These are phyloP conservation scores for Luffa acutangula DNA, from an alignment of 306 rosid genomes.

Conservation along the genomic window DNA sequence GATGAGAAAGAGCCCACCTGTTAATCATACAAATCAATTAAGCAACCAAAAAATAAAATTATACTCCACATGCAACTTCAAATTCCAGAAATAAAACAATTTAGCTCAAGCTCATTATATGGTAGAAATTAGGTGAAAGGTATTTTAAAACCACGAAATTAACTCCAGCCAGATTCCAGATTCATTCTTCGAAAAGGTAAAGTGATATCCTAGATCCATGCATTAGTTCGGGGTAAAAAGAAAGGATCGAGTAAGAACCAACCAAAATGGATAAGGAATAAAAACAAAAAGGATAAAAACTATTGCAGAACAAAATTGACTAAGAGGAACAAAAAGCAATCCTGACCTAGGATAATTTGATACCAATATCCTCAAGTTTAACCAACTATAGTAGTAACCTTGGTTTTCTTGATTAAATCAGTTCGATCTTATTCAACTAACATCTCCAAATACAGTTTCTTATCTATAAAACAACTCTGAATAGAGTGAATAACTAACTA, in stretches of 20 bases:
- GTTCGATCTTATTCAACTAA: not conserved
- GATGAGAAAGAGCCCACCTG: slow-evolving; percentile 98
- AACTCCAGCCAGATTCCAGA: not conserved
- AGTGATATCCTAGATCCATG: not conserved
- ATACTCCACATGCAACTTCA: not conserved
- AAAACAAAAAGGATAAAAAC: not conserved
- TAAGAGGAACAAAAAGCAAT: not conserved
- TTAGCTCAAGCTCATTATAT: not conserved
- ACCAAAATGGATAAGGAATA: not conserved
- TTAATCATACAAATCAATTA: slow-evolving; percentile 19
- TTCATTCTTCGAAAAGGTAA: not conserved
- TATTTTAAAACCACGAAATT: not conserved
- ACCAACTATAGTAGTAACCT: not conserved
- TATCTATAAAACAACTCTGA: not conserved
- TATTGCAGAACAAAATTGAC: not conserved
- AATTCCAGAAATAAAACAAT: slow-evolving; percentile 8
- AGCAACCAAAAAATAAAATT: not conserved
- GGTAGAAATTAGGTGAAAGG: not conserved
- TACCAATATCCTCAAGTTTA: not conserved
- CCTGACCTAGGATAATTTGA: not conserved
- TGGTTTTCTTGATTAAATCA: not conserved
- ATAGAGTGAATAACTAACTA: not conserved
- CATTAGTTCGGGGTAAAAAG: not conserved
- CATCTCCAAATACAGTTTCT: not conserved
- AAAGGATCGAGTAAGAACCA: not conserved